Conservation (phyloP, 2,329 filamentous ascomycete species). For the Fusarium agapanthi region DNA sequence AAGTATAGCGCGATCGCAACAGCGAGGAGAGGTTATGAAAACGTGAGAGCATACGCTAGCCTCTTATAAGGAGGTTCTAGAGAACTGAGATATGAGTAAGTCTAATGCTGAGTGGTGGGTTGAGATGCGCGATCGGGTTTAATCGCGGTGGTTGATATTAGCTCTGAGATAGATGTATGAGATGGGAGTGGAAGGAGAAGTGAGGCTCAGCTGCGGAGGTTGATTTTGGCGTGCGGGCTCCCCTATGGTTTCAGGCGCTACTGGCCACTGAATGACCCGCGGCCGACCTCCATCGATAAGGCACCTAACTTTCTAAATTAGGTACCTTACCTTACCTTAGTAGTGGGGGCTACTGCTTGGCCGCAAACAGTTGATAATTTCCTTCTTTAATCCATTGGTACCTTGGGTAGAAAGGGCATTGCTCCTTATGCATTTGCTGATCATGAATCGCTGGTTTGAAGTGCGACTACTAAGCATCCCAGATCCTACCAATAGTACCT, state of each 20-base stretch:
- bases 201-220: conserved; percentile 32
- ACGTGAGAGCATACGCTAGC: not conserved
- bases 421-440: not conserved
- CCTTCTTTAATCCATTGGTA: not conserved
- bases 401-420: not conserved
- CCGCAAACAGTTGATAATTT: not conserved
- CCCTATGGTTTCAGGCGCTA: conserved; percentile 31
- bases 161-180: conserved; percentile 31
- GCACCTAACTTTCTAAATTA: not conserved
- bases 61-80: not conserved
- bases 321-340: not conserved
- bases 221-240: conserved; percentile 24
- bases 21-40: not conserved
- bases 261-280: conserved; percentile 19
- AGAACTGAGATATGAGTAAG: not conserved
- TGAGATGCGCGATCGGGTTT: conserved; percentile 15
- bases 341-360: not conserved
- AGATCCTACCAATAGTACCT: not conserved
- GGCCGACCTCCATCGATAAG: not conserved
- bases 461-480: not conserved
- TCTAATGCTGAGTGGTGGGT: not conserved
- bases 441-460: not conserved
- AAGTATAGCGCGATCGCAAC: conserved; percentile 29
- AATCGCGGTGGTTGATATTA: conserved; percentile 9
- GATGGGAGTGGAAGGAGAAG: conserved; percentile 17